These are phyloP conservation scores for Colletotrichum sp. DNA, from an alignment of 2,329 filamentous ascomycete genomes.

Conservation along the genomic window DNA sequence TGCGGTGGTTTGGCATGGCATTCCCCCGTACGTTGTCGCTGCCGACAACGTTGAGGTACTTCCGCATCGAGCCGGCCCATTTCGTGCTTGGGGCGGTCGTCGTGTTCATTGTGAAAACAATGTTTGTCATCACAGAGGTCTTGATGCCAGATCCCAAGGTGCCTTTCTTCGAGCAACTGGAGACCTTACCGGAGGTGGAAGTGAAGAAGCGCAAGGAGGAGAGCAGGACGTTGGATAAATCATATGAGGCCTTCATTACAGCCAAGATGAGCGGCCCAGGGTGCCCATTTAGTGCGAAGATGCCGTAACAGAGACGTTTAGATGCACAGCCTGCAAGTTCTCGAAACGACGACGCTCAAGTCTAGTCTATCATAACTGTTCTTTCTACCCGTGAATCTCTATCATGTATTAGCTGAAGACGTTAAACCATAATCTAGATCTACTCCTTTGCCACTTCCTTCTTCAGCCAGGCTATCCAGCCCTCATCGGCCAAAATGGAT, in stretches of 20 bases:
- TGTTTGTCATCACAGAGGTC: neutral
- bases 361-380: neutral
- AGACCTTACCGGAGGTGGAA: neutral
- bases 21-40: neutral
- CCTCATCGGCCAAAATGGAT: conserved; percentile 47
- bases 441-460: conserved; percentile 11
- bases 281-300: neutral
- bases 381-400: neutral
- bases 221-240: neutral
- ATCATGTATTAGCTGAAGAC: neutral
- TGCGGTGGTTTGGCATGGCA: neutral
- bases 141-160: neutral
- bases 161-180: neutral
- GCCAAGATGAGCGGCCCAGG: neutral
- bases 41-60: neutral
- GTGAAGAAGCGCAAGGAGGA: neutral
- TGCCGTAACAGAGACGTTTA: neutral
- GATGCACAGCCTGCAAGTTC: neutral
- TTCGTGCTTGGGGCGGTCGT: neutral
- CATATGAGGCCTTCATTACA: neutral
- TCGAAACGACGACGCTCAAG: neutral
- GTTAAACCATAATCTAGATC: neutral
- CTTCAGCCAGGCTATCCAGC: conserved; percentile 50
- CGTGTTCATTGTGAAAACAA: neutral
- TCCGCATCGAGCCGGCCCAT: neutral